These are phyloP conservation scores for Tillandsia leiboldiana DNA, from an alignment of 176 grass and related monocot genomes.

Conservation along the genomic window DNA sequence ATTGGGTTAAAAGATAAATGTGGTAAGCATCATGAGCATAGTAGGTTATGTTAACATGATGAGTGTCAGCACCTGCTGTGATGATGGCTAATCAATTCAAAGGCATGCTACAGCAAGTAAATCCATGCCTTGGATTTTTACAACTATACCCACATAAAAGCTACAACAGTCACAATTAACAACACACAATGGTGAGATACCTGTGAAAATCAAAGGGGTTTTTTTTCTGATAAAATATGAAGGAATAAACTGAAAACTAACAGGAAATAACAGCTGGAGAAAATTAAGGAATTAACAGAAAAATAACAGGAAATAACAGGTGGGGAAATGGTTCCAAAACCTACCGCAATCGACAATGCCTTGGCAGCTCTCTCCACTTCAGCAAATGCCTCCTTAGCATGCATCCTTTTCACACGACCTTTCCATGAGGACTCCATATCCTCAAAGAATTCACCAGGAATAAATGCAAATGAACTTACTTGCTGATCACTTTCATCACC, in stretches of 20 bases:
- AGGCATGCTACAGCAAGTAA: no score
- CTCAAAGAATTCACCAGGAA: slow-evolving; percentile 84
- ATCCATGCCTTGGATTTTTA: neutral
- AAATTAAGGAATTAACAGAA: no score
- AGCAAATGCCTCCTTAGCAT: slow-evolving; percentile 67
- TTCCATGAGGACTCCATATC: slow-evolving; percentile 97
- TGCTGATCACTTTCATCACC: slow-evolving; percentile 64
- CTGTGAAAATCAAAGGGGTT: no score
- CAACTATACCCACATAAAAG: neutral
- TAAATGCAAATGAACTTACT: slow-evolving; percentile 56
- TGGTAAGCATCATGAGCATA: no score
- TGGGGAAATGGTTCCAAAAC: slow-evolving; percentile 24
- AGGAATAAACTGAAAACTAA: no score
- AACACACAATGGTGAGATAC: neutral
- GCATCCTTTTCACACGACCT: slow-evolving; percentile 80
- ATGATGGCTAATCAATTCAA: no score
- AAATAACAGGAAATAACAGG: neutral
- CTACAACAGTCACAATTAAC: neutral
- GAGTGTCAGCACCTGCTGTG: no score
- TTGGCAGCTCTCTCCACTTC: slow-evolving; percentile 70
- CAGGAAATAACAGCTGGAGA: no score
- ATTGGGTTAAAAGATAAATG: no score
- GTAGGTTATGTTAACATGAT: no score
- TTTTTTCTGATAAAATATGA: no score
- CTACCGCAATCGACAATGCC: slow-evolving; percentile 49